Percentiles rank a stretch among this genome's conserved stretches.
phyloP scores from a whole-genome alignment of 805 yeast genomes.

The Diddensiella caesifluorescens region DNA sequence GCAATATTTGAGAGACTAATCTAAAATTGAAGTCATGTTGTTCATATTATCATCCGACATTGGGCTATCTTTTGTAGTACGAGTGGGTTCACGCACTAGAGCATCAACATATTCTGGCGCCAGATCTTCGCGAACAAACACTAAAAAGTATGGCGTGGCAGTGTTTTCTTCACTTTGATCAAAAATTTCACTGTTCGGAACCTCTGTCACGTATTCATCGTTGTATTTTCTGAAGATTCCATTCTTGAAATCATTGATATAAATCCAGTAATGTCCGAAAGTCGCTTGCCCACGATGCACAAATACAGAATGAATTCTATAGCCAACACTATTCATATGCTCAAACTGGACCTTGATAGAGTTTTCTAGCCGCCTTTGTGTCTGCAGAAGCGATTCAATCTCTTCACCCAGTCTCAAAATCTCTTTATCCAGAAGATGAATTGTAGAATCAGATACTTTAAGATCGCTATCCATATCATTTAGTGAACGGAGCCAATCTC shows the following conservation, averaged over 20 bases:
- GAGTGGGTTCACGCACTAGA: slow-evolving; percentile 15
- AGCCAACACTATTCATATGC: slow-evolving; percentile 58
- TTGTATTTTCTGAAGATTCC: slow-evolving; percentile 82
- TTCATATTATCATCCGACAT: too few relatives aligned
- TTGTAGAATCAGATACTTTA: slow-evolving; percentile 41
- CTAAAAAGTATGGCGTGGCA: slow-evolving; percentile 92
- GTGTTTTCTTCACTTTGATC: slow-evolving; percentile 48
- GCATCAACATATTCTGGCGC: slow-evolving; percentile 32
- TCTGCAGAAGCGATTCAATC: slow-evolving; percentile 38
- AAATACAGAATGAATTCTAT: slow-evolving; percentile 83
- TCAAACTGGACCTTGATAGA: slow-evolving; percentile 58
- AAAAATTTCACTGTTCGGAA: slow-evolving; percentile 43
- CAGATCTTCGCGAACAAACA: slow-evolving; percentile 64
- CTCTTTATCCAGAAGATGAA: slow-evolving; percentile 43
- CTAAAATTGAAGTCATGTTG: too few relatives aligned
- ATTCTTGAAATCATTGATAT: slow-evolving; percentile 68
- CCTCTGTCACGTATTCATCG: slow-evolving; percentile 91
- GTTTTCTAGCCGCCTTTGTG: slow-evolving; percentile 41
- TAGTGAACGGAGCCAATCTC: slow-evolving; percentile 47
- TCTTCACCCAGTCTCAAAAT: slow-evolving; percentile 45
- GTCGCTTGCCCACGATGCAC: slow-evolving; percentile 95
- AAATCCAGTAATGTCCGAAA: slow-evolving; percentile 96
- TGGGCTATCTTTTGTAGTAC: too few relatives aligned
- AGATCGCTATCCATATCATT: slow-evolving; percentile 16
- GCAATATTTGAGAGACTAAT: too few relatives aligned